These are phyloP conservation scores for Lecanicillium sp. DNA, from an alignment of 2,329 filamentous ascomycete genomes.

Conservation along the genomic window DNA sequence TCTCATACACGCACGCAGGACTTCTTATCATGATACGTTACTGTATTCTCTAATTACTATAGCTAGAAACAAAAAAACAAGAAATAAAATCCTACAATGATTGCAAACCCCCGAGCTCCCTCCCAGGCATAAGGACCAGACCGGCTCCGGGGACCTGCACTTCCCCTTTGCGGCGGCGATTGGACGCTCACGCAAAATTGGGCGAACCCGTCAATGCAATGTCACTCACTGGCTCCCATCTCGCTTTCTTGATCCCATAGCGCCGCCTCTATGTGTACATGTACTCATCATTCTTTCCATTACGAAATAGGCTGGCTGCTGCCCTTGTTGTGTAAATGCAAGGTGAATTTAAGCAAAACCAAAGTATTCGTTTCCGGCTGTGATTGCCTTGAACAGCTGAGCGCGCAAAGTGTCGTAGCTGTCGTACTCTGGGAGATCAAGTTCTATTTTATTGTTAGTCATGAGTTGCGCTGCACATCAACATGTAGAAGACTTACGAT, in stretches of 20 bases:
- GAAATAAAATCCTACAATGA: conserved; percentile 24
- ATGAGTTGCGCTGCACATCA: not conserved
- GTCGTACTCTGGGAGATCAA: conserved; percentile 97
- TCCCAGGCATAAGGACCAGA: not conserved
- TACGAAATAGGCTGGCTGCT: not conserved
- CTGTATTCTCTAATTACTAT: conserved; percentile 6
- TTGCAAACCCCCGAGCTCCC: not conserved
- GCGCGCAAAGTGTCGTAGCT: conserved; percentile 85
- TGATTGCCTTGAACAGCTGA: conserved; percentile 91
- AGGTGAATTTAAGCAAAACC: conserved; percentile 98
- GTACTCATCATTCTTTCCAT: too few relatives aligned
- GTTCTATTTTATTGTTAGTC: conserved; percentile 57
- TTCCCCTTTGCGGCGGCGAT: conserved; percentile 48
- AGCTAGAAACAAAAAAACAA: conserved; percentile 18
- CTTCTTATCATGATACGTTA: too few relatives aligned
- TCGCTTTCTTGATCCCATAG: not conserved
- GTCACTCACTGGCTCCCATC: too few relatives aligned
- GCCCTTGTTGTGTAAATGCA: not conserved
- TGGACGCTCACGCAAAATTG: too few relatives aligned
- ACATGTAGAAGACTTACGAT: conserved; percentile 72
- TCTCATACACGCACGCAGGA: too few relatives aligned
- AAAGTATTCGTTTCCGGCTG: conserved; percentile 95
- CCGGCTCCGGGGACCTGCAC: conserved; percentile 18
- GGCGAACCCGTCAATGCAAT: too few relatives aligned
- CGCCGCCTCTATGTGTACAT: not conserved